Evolutionary conservation across 768 basidiomycete species (phyloP).

Genomic region (Tricholomella constricta): DNA sequence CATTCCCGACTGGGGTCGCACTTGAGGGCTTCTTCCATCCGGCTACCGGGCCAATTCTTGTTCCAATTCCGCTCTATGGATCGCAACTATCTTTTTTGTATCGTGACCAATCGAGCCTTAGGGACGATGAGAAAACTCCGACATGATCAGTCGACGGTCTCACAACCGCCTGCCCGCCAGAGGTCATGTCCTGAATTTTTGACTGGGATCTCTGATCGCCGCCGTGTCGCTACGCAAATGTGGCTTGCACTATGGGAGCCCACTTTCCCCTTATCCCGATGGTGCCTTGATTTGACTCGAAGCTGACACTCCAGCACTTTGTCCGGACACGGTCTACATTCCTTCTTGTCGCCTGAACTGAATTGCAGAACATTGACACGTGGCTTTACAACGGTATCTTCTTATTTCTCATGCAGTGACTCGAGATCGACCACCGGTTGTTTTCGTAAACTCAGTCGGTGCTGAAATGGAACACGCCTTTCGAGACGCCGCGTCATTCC

Average conservation of each 20-base stretch:
- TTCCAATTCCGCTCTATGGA: neutral
- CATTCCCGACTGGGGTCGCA: conserved; percentile 5
- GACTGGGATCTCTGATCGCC: conserved; percentile 6
- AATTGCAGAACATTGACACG: conserved; percentile 14
- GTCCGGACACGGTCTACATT: neutral
- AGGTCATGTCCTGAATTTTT: conserved; percentile 4
- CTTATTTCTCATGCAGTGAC: conserved; percentile 12
- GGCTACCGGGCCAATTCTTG: conserved; percentile 2
- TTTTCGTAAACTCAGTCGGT: conserved; percentile 5
- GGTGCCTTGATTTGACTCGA: neutral
- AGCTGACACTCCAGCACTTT: neutral
- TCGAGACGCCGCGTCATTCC: conserved; percentile 9
- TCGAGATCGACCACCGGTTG: conserved; percentile 11
- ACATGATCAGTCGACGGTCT: conserved; percentile 11
- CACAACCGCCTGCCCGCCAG: neutral
- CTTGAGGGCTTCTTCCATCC: conserved; percentile 4
- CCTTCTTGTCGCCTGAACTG: conserved; percentile 6
- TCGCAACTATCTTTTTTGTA: neutral
- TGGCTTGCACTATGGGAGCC: neutral
- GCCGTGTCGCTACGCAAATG: conserved; percentile 1
- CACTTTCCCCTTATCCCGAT: neutral
- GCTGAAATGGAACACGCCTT: conserved; percentile 15
- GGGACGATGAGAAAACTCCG: conserved; percentile 7
- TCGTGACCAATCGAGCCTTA: neutral
- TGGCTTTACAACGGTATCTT: conserved; percentile 6